phyloP scores from a whole-genome alignment of 805 yeast genomes.

The Grigorovia humatica region DNA sequence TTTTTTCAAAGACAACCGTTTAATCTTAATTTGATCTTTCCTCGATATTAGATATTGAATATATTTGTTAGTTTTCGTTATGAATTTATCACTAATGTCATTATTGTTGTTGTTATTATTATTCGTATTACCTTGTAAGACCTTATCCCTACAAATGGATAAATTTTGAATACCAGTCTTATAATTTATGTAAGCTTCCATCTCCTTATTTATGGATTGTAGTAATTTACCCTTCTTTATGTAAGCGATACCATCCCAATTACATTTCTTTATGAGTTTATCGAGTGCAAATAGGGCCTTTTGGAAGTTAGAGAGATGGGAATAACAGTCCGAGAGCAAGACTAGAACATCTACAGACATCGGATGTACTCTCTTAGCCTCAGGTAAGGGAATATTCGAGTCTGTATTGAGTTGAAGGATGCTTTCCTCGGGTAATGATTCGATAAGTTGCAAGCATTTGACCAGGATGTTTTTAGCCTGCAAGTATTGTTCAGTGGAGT shows the following conservation, averaged over 20 bases:
- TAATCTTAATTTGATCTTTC: conserved; percentile 7
- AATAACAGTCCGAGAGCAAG: conserved; percentile 22
- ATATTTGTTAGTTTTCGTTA: not conserved
- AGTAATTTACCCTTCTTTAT: conserved; percentile 20
- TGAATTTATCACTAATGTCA: not conserved
- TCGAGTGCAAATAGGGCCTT: conserved; percentile 16
- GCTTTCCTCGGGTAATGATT: conserved; percentile 15
- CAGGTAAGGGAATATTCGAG: not conserved
- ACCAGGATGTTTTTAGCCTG: conserved; percentile 22
- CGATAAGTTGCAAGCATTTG: conserved; percentile 18
- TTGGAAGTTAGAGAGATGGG: conserved; percentile 16
- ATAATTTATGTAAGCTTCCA: conserved; percentile 16
- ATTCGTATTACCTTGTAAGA: not conserved
- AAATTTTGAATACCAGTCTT: conserved; percentile 7
- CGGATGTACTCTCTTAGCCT: conserved; percentile 15
- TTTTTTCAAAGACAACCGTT: not conserved
- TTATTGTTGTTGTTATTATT: not conserved
- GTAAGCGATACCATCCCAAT: conserved; percentile 21
- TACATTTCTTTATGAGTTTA: conserved; percentile 17
- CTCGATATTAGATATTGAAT: conserved; percentile 5
- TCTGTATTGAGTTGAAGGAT: conserved; percentile 9
- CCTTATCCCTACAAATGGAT: not conserved
- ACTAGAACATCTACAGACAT: conserved; percentile 18
- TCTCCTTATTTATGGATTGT: conserved; percentile 12
- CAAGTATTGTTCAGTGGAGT: conserved; percentile 15